Base-by-base conservation (phyloP, 2,329 filamentous ascomycete genomes). In the Proliferodiscus dingleyae region DNA sequence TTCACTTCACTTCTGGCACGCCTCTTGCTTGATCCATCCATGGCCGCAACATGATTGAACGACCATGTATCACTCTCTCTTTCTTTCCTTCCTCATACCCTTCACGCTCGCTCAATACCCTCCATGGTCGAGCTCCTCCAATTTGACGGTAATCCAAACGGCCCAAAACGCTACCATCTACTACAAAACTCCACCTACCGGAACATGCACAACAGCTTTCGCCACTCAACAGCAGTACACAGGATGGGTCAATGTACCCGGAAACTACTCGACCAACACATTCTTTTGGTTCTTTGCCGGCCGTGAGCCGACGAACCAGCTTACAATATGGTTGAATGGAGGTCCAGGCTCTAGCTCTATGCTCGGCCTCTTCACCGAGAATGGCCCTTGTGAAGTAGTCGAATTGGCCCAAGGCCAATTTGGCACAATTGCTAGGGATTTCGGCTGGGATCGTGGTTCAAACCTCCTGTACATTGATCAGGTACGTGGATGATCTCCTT, bases 291-390 rank as follows among this genome's bases (percentile, higher is more conserved):
- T 72, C 49, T 66, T 72, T 53, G 67, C 66, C 44, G 66, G 67
- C 3, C 63, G 71, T 24, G 66, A 69, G 32, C 69, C 72, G 59
- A 77, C 51, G 61, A 68, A 52, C 65, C 71, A 71, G 24, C 60
- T 82, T 38, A 76, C 79, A 3, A 75, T 85, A 58, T 85, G 78
- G 78, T 69, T 86, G 52, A 84, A 83, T 61, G 82, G 82, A 41
- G 81, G 82, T 1, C 81, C 82, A 1, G 82, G 82, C 4, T 73
- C 72, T 37, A 82, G 78, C 58, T 83, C 79, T 42, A 73, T 85
- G 70, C 71, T 80, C 45, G 81, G 81, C 21, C 69, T 85, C 54
- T 85, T 85, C 55, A 68, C 69, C 5, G 80, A 81, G 56, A 70
- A 74, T 45, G 81, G 81, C 3, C 73, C 71, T 21, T 79, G 70